Base-by-base conservation (phyloP, 2,329 filamentous ascomycete genomes). In the Ceratocystis cacaofunesta region DNA sequence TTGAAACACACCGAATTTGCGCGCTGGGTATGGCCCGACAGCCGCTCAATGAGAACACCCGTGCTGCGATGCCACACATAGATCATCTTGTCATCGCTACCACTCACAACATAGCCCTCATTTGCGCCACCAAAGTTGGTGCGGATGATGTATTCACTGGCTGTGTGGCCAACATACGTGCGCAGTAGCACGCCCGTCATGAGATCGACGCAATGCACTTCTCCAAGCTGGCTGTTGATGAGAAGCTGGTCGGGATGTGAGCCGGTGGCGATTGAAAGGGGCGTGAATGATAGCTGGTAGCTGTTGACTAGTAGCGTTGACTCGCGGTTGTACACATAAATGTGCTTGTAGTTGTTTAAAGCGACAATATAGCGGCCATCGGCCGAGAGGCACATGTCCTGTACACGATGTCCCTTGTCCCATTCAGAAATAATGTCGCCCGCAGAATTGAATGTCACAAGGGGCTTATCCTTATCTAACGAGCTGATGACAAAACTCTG, bases 1-100 rank as follows among this genome's bases (percentile, higher is more conserved):
- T 92, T 94, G 92, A 94, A 99, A 25, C 87, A 82, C 46, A 95
- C 88, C 6, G 90, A 84, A 73, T 96, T 97, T 69, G 94, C 92
- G 43, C 90, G 87, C 12, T 82, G 81, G 5, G 78, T 77, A 70
- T 97, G 92, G 0, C 86, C 92, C 41, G 85, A 81, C 2, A 97
- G 78, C 61, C 83, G 86, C 71, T 91, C 89, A 5, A 99, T 84
- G 0, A 87, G 79, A 5, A 82, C 79, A 5, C 90, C 90, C 44
- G 88, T 90, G 66, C 86, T 87, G 74, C 90, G 94, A 74, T 96
- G 89, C 90, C 92, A 97, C 68, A 99, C 89, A 73, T 90, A 87
- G 52, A 97, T 82, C 65, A 82, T 80, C 1, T 85, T 84, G 68
- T 85, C 83, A 81, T 96, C 91, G 71, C 91, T 96, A 10, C 94